A percentile compares a stretch with the other conserved stretches of the same genome.
Evolutionary conservation across 164 flowering plant genomes (phyloP).

Genomic region (Magnolia kwangsiensis): DNA sequence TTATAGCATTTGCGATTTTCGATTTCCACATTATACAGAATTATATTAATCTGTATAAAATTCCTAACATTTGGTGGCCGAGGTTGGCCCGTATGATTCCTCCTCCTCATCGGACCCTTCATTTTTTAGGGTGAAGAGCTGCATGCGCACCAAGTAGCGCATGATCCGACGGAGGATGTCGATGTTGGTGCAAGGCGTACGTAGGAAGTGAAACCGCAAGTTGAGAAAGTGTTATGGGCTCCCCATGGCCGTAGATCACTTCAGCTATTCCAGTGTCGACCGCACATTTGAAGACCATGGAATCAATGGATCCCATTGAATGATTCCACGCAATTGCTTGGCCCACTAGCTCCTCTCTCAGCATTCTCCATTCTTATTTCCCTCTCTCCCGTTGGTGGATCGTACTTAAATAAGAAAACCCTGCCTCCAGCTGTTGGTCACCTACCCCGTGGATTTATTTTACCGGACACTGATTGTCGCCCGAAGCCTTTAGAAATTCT

Average conservation of each 20-base stretch:
- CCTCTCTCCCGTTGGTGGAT: no score
- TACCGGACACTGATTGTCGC: no score
- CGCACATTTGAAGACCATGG: slow-evolving; percentile 1
- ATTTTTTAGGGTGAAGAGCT: neutral
- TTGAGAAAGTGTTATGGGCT: slow-evolving; percentile 2
- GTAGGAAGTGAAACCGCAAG: neutral
- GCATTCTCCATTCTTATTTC: no score
- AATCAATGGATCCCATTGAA: neutral
- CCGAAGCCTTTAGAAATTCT: no score
- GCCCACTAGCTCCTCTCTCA: neutral
- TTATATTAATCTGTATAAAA: no score
- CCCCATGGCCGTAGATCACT: neutral
- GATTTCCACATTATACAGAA: no score
- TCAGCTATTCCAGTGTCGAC: neutral
- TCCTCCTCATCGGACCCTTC: neutral
- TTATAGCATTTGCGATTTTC: no score
- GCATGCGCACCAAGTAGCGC: neutral
- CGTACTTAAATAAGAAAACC: no score
- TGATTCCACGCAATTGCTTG: neutral
- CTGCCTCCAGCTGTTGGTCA: no score
- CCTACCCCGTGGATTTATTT: no score
- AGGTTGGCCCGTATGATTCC: neutral
- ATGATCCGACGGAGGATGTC: slow-evolving; percentile 1
- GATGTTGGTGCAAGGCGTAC: neutral
- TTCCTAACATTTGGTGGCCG: slow-evolving; percentile 4